A percentile compares a stretch with the other conserved stretches of the same genome.
Evolutionary conservation across 129 eudicot species (phyloP).

Genomic region (Cynara cardunculus): DNA sequence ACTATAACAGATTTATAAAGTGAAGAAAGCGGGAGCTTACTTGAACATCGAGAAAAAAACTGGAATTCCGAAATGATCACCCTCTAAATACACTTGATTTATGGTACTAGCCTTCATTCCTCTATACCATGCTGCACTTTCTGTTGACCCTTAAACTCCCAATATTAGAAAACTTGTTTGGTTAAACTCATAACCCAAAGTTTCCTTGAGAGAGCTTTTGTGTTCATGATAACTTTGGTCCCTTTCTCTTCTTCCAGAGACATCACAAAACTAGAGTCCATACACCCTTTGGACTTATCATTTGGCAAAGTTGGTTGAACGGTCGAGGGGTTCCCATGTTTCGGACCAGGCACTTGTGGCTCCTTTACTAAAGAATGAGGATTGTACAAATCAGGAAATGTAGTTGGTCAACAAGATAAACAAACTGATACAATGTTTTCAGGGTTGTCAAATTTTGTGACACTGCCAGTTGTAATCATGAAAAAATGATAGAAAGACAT

Average conservation of each 20-base stretch:
- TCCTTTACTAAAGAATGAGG: constrained; percentile 39
- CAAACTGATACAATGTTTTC: background rate
- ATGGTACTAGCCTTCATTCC: constrained; percentile 25
- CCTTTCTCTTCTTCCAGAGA: constrained; percentile 33
- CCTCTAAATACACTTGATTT: constrained; percentile 50
- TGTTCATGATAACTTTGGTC: constrained; percentile 16
- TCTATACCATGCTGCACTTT: constrained; percentile 30
- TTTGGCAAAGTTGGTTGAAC: constrained; percentile 32
- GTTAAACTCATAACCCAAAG: background rate
- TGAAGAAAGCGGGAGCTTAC: constrained; percentile 42
- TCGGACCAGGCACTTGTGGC: constrained; percentile 27
- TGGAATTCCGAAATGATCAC: constrained; percentile 59
- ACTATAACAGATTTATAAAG: background rate
- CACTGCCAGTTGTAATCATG: background rate
- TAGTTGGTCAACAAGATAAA: constrained; percentile 11
- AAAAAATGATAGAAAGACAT: background rate
- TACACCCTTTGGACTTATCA: constrained; percentile 19
- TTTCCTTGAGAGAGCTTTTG: constrained; percentile 13
- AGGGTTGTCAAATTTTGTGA: background rate
- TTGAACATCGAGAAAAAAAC: constrained; percentile 67
- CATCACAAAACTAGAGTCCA: constrained; percentile 26
- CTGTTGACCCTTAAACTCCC: constrained; percentile 34
- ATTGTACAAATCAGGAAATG: constrained; percentile 29
- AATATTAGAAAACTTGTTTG: constrained; percentile 20
- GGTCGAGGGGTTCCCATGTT: constrained; percentile 38